Evolutionary conservation across 257 asterid species (phyloP).

Genomic region (Capsicum chinense): DNA sequence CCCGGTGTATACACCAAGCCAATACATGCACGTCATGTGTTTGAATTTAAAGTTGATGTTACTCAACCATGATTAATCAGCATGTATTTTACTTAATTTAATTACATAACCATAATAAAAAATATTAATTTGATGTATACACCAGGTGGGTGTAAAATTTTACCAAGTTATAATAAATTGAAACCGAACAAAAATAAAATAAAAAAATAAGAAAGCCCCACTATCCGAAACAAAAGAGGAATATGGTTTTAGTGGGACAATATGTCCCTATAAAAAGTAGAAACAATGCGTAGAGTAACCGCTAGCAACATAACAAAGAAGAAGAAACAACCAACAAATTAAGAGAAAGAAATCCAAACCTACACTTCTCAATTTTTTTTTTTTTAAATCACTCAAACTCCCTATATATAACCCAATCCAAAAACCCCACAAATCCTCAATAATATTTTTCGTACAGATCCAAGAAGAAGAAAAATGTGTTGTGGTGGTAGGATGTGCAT

Average conservation of each 20-base stretch:
- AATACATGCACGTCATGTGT: too few species aligned
- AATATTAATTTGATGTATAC: too few species aligned
- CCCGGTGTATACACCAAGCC: too few species aligned
- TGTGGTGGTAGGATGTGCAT: slow-evolving; percentile 63
- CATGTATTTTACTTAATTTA: too few species aligned
- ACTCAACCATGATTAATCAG: too few species aligned
- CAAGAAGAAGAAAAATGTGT: slow-evolving; percentile 46
- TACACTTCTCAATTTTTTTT: slow-evolving; percentile 31
- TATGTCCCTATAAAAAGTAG: slow-evolving; percentile 25
- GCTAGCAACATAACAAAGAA: slow-evolving; percentile 35
- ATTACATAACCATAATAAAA: too few species aligned
- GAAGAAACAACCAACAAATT: not conserved
- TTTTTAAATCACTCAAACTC: slow-evolving; percentile 19
- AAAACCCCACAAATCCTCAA: not conserved
- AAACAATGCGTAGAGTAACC: slow-evolving; percentile 69
- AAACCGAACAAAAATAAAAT: too few species aligned
- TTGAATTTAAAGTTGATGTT: too few species aligned
- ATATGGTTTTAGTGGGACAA: not conserved
- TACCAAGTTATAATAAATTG: too few species aligned
- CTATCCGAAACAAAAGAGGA: too few species aligned
- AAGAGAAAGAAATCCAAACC: slow-evolving; percentile 29
- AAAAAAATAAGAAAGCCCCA: too few species aligned
- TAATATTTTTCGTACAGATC: not conserved
- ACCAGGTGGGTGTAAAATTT: too few species aligned
- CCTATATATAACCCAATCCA: not conserved